These are phyloP conservation scores for Detonula confervacea DNA, from an alignment of 352 stramenopile species.

Conservation along the genomic window DNA sequence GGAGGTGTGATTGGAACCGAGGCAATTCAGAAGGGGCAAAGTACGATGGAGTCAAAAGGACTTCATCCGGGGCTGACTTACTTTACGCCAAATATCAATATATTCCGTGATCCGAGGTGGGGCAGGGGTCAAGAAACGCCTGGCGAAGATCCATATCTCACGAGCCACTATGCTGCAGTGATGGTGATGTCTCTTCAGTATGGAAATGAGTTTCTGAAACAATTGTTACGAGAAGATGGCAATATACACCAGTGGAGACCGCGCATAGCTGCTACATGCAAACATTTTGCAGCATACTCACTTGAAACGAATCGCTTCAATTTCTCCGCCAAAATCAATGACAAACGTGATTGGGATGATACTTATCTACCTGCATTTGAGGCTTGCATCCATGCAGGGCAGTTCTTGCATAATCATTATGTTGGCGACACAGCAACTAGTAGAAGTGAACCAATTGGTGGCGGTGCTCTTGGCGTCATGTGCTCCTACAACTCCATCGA, in stretches of 20 bases:
- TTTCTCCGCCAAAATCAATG: conserved; percentile 89
- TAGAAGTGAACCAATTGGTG: conserved; percentile 45
- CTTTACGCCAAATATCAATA: conserved; percentile 95
- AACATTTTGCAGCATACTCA: conserved; percentile 92
- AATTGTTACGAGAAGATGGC: conserved; percentile 62
- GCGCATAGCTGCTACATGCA: conserved; percentile 90
- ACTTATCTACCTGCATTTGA: conserved; percentile 89
- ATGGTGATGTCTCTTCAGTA: conserved; percentile 91
- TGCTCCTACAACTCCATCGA: conserved; percentile 97
- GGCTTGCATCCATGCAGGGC: conserved; percentile 86
- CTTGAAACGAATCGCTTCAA: conserved; percentile 87
- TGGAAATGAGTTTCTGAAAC: conserved; percentile 39
- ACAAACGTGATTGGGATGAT: conserved; percentile 88
- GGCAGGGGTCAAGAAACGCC: conserved; percentile 92
- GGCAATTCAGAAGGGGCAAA: conserved; percentile 86
- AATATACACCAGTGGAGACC: conserved; percentile 81
- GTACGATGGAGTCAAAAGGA: conserved; percentile 21
- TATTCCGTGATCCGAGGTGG: conserved; percentile 93
- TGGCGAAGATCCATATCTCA: conserved; percentile 93
- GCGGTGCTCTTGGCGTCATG: conserved; percentile 87
- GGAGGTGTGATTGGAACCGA: conserved; percentile 88
- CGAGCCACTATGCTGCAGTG: conserved; percentile 89
- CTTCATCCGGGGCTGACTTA: conserved; percentile 88
- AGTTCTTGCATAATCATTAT: conserved; percentile 27
- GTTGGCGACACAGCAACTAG: not conserved